Conservation (phyloP, 768 basidiomycete species). For the Chalciporus pseudorubinellus region DNA sequence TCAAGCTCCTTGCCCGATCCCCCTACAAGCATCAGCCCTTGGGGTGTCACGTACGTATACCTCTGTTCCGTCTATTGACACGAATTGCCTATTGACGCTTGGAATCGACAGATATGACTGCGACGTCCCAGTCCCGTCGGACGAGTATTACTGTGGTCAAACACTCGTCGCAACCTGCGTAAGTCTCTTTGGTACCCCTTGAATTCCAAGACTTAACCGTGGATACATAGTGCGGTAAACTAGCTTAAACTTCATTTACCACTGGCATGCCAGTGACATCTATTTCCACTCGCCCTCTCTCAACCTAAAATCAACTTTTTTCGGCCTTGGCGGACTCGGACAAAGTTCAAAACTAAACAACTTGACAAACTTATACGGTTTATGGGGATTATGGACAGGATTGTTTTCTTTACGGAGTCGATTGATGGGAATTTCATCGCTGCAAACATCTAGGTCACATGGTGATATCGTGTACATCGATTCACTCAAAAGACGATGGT, state of each 20-base stretch:
- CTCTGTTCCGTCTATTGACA: neutral
- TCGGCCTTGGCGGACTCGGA: no score
- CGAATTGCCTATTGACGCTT: neutral
- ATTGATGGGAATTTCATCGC: no score
- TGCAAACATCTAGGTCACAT: no score
- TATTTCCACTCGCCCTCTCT: neutral
- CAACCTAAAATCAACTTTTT: neutral
- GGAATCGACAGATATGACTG: conserved; percentile 13
- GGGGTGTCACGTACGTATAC: conserved; percentile 13
- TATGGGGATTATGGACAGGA: no score
- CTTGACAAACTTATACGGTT: no score
- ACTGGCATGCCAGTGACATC: no score
- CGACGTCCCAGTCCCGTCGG: conserved; percentile 7
- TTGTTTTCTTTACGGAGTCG: no score
- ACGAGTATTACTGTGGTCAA: conserved; percentile 10
- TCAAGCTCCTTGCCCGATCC: conserved; percentile 18
- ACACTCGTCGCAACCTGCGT: conserved; percentile 15
- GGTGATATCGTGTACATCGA: no score
- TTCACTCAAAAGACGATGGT: no score
- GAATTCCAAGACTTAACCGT: neutral
- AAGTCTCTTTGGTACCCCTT: neutral
- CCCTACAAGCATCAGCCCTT: conserved; percentile 7
- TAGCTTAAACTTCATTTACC: neutral
- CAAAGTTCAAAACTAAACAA: neutral
- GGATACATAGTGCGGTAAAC: conserved; percentile 16